phyloP scores from a whole-genome alignment of 192 early-diverging fungal genomes.

The Coemansia sp. region DNA sequence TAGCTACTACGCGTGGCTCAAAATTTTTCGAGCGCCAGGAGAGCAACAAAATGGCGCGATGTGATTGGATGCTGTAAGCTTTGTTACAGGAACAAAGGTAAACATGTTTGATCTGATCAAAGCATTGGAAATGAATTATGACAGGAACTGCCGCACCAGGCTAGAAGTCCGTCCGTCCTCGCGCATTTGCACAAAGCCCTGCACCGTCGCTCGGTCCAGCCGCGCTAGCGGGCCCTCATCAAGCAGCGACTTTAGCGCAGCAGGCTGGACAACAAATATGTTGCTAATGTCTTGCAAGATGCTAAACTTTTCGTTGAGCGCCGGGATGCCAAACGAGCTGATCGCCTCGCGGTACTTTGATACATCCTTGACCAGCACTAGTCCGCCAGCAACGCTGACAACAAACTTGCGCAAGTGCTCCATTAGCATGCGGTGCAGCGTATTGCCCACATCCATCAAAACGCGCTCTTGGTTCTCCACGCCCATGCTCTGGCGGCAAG shows the following conservation, averaged over 20 bases:
- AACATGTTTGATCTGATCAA: not conserved
- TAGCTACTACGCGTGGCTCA: not conserved
- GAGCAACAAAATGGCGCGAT: not conserved
- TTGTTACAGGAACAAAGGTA: not conserved
- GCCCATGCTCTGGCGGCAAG: constrained; percentile 63
- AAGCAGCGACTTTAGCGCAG: constrained; percentile 84
- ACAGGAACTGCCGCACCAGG: constrained; percentile 37
- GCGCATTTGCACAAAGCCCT: constrained; percentile 84
- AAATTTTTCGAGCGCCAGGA: not conserved
- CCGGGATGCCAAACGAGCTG: constrained; percentile 67
- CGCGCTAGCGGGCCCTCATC: constrained; percentile 81
- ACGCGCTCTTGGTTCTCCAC: constrained; percentile 76
- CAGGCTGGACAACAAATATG: constrained; percentile 88
- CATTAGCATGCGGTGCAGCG: constrained; percentile 81
- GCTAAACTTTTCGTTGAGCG: constrained; percentile 81
- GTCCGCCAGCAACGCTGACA: constrained; percentile 82
- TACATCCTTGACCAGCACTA: constrained; percentile 91
- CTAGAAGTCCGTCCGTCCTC: constrained; percentile 73
- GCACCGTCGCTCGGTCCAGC: constrained; percentile 75
- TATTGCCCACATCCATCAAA: constrained; percentile 74
- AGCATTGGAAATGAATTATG: not conserved
- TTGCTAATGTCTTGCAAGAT: constrained; percentile 91
- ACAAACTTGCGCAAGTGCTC: constrained; percentile 91
- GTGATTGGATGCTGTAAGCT: not conserved
- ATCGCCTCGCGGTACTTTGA: constrained; percentile 91